phyloP scores from a whole-genome alignment of 768 basidiomycete genomes.

The Phaeotremella skinneri region DNA sequence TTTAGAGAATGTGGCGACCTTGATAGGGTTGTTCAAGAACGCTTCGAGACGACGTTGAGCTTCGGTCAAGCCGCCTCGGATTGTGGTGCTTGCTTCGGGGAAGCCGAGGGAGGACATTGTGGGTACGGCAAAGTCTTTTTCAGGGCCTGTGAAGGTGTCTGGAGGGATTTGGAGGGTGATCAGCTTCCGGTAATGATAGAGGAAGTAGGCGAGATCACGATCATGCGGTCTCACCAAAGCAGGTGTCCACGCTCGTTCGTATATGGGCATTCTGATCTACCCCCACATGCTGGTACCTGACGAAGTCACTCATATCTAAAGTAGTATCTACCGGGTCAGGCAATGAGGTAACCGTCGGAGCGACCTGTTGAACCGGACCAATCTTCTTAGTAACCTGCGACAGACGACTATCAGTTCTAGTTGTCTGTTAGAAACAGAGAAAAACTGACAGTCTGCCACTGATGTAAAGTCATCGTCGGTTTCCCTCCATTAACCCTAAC shows the following conservation, averaged over 20 bases:
- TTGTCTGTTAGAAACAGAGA: not conserved
- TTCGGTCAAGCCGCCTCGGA: constrained; percentile 48
- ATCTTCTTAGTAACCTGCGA: constrained; percentile 42
- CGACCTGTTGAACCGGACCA: constrained; percentile 32
- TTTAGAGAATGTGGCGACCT: constrained; percentile 53
- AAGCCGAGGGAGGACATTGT: constrained; percentile 50
- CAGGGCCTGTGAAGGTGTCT: constrained; percentile 47
- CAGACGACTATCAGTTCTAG: not conserved
- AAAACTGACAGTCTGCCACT: constrained; percentile 47
- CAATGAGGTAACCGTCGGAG: constrained; percentile 33
- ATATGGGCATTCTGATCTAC: constrained; percentile 41
- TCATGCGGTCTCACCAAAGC: constrained; percentile 48
- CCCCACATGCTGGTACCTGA: constrained; percentile 18
- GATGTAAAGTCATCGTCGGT: constrained; percentile 48
- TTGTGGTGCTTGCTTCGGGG: constrained; percentile 32
- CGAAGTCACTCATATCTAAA: constrained; percentile 17
- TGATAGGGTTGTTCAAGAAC: constrained; percentile 34
- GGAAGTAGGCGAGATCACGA: not conserved
- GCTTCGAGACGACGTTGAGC: constrained; percentile 40
- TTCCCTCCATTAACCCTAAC: constrained; percentile 46
- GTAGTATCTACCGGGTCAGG: constrained; percentile 42
- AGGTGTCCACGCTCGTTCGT: constrained; percentile 36
- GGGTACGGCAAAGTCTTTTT: constrained; percentile 48
- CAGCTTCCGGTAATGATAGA: constrained; percentile 1
- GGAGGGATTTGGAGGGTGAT: not conserved